Conservation (phyloP, 192 early-diverging fungal genomes). For the Glomus cerebriforme region DNA sequence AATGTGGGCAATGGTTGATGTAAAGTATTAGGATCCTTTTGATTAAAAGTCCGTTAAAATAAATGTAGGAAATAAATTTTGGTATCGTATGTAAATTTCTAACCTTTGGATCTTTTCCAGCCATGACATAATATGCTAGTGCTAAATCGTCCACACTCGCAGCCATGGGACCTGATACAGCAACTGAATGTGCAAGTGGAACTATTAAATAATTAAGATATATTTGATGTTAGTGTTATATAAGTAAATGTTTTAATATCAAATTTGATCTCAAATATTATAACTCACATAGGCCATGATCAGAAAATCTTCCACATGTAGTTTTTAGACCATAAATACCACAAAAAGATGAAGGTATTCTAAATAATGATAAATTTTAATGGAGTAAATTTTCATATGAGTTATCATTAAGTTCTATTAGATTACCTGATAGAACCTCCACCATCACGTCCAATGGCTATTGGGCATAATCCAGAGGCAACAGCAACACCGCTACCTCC, state of each 20-base stretch:
- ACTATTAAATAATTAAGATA: background rate
- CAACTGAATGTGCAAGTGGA: constrained; percentile 56
- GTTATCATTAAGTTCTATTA: too few relatives aligned
- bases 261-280: background rate
- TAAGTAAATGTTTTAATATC: background rate
- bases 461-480: constrained; percentile 63
- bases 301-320: constrained; percentile 65
- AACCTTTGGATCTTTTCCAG: constrained; percentile 56
- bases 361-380: background rate
- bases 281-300: constrained; percentile 47
- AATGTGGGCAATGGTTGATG: constrained; percentile 56
- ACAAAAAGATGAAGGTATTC: constrained; percentile 70
- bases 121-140: constrained; percentile 63
- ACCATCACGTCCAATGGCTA: constrained; percentile 72
- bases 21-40: constrained; percentile 48
- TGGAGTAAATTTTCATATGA: too few relatives aligned
- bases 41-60: background rate
- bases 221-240: background rate
- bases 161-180: constrained; percentile 68
- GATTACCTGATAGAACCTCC: constrained; percentile 64
- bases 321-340: constrained; percentile 79
- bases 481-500: constrained; percentile 69
- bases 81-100: background rate
- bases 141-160: constrained; percentile 69
- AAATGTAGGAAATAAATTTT: background rate